These are phyloP conservation scores for Aspergillus sergii DNA, from an alignment of 2,329 filamentous ascomycete genomes.

Conservation along the genomic window DNA sequence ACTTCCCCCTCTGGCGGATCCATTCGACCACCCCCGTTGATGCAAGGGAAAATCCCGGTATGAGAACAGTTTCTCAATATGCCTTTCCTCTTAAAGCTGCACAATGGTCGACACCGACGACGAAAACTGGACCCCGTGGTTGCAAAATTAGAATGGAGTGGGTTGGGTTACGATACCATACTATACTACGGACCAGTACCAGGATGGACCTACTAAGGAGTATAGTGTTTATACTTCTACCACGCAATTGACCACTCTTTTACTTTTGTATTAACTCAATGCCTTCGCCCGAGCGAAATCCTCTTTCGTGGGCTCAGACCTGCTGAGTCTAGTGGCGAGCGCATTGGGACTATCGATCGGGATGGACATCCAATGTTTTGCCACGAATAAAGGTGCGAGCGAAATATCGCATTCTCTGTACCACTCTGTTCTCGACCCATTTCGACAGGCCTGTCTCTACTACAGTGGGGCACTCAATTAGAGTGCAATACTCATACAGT, in stretches of 20 bases:
- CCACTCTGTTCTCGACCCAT: too few species aligned
- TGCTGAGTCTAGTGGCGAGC: neutral
- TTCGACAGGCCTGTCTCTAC: neutral
- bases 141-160: too few species aligned
- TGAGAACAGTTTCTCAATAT: neutral
- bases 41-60: neutral
- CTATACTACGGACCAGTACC: too few species aligned
- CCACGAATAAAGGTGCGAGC: neutral
- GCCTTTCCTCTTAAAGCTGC: neutral
- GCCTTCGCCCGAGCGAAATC: too few species aligned
- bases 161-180: too few species aligned
- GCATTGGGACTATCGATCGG: too few species aligned
- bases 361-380: neutral
- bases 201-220: too few species aligned
- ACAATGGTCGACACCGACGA: neutral
- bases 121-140: neutral
- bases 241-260: too few species aligned
- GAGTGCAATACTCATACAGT: neutral
- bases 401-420: neutral
- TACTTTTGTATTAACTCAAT: too few species aligned
- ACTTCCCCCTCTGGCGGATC: conserved; percentile 15
- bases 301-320: neutral
- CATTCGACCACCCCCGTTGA: conserved; percentile 1
- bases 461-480: neutral
- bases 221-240: too few species aligned